Conservation (phyloP, 2,329 filamentous ascomycete species). For the Monosporascus sp. region DNA sequence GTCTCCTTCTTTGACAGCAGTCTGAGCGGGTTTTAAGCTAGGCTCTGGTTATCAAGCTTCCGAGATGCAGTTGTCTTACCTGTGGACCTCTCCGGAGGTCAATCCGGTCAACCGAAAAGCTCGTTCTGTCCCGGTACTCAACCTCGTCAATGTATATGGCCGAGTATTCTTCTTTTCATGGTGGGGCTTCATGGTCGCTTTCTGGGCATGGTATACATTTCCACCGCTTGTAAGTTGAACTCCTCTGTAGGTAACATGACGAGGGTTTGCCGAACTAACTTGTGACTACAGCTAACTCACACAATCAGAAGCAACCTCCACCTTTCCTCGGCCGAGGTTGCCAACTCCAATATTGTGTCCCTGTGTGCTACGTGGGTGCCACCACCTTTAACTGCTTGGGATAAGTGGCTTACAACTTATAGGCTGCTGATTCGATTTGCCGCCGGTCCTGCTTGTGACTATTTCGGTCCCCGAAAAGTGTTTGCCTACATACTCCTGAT, state of each 20-base stretch:
- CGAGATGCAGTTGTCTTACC: conserved; percentile 30
- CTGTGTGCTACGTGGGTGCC: conserved; percentile 58
- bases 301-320: conserved; percentile 76
- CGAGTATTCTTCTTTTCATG: conserved; percentile 80
- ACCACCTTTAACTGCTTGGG: background rate
- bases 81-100: conserved; percentile 59
- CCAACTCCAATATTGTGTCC: conserved; percentile 88
- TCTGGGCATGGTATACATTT: conserved; percentile 91
- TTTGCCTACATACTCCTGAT: conserved; percentile 73
- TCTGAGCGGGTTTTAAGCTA: too few species aligned
- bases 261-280: conserved; percentile 11
- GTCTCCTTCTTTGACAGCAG: background rate
- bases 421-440: conserved; percentile 70
- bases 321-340: conserved; percentile 64
- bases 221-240: conserved; percentile 63
- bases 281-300: conserved; percentile 48
- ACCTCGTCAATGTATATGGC: conserved; percentile 73
- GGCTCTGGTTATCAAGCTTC: background rate
- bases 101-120: conserved; percentile 85
- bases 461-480: conserved; percentile 72
- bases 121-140: conserved; percentile 70
- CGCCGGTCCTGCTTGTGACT: conserved; percentile 80
- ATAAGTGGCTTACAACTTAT: conserved; percentile 1
- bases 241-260: background rate
- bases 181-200: conserved; percentile 54